Evolutionary conservation across 192 early-diverging fungal genomes (phyloP).

Genomic region (Geosiphon pyriformis): DNA sequence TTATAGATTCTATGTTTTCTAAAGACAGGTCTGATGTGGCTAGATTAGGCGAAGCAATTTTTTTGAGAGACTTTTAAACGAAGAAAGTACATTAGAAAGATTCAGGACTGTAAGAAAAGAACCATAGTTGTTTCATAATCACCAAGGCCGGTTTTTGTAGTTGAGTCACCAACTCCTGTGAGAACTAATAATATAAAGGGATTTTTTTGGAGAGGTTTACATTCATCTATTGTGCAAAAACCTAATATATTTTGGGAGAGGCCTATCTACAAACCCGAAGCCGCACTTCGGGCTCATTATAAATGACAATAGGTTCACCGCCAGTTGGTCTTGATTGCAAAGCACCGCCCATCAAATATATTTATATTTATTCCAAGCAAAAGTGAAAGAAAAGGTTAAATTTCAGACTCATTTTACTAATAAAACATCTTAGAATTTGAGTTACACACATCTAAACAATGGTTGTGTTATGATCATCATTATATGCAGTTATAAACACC

Average conservation of each 20-base stretch:
- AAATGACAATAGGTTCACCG: neutral
- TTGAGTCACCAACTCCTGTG: neutral
- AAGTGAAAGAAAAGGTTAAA: no score
- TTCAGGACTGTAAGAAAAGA: neutral
- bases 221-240: neutral
- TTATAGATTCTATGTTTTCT: neutral
- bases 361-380: no score
- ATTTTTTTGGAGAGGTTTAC: neutral
- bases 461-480: no score
- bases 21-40: neutral
- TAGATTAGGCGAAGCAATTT: neutral
- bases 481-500: no score
- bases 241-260: neutral
- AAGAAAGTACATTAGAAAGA: neutral
- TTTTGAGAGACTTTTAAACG: neutral
- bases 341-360: neutral
- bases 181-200: neutral
- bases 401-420: no score
- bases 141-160: neutral
- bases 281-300: neutral
- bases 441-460: no score
- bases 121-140: neutral
- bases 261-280: neutral
- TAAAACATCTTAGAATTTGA: no score
- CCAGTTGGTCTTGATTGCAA: neutral